Percentiles rank a stretch among this genome's conserved stretches.
Conservation (phyloP, 352 stramenopile genomes). For the Pythium monospermum region DNA sequence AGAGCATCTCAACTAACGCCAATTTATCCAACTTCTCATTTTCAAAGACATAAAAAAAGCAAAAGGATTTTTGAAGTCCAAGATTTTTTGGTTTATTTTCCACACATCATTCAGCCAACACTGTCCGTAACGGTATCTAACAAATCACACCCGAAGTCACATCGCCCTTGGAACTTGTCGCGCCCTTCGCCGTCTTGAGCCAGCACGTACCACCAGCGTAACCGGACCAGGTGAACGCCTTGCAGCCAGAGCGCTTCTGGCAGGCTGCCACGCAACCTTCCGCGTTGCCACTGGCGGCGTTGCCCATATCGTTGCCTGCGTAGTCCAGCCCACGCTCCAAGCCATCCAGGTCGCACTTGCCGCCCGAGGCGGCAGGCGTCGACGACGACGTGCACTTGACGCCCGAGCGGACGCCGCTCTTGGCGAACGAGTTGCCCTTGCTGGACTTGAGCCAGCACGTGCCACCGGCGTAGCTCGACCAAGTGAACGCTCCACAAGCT, state of each 20-base stretch:
- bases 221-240: conserved; percentile 21
- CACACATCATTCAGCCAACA: too few relatives aligned
- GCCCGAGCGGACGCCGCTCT: background rate
- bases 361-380: too few relatives aligned
- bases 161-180: background rate
- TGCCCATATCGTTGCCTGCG: conserved; percentile 9
- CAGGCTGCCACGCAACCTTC: conserved; percentile 1
- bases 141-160: background rate
- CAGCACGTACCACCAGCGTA: conserved; percentile 22
- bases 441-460: conserved; percentile 19
- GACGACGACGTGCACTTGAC: background rate
- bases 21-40: too few relatives aligned
- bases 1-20: too few relatives aligned
- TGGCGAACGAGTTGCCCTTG: background rate
- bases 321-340: conserved; percentile 4
- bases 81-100: too few relatives aligned
- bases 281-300: background rate
- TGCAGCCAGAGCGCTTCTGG: background rate
- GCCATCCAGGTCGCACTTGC: too few relatives aligned
- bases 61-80: too few relatives aligned
- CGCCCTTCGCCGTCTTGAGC: conserved; percentile 1
- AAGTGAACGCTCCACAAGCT: conserved; percentile 11
- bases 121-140: too few relatives aligned
- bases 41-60: too few relatives aligned
- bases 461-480: conserved; percentile 6